Conservation (phyloP, 2,329 filamentous ascomycete species). For the Ophidiomyces ophidiicola region DNA sequence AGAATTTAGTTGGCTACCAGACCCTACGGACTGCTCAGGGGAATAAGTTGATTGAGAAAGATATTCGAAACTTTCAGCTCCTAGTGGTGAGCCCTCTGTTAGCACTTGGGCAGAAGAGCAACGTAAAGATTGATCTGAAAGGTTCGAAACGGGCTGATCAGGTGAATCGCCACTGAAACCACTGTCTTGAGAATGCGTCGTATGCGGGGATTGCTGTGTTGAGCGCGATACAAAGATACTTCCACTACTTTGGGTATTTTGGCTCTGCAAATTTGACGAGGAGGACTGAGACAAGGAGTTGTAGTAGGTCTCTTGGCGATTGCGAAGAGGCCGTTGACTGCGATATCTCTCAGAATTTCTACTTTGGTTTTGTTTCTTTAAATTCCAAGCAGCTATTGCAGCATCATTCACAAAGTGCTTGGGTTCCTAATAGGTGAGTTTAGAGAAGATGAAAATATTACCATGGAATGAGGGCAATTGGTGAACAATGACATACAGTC, state of each 20-base stretch:
- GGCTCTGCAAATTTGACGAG: constrained; percentile 4
- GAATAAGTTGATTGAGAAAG: neutral
- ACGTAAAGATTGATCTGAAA: constrained; percentile 7
- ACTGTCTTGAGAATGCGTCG: constrained; percentile 7
- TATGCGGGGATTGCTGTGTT: constrained; percentile 3
- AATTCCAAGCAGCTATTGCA: constrained; percentile 23
- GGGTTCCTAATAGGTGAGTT: constrained; percentile 21
- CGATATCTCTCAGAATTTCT: constrained; percentile 6
- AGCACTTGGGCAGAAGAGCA: constrained; percentile 5
- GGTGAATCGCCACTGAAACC: constrained; percentile 11
- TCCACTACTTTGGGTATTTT: constrained; percentile 5
- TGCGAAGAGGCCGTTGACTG: constrained; percentile 10
- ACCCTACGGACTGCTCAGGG: neutral
- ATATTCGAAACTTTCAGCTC: neutral
- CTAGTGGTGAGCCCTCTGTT: neutral
- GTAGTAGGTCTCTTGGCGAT: neutral
- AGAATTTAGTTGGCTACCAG: neutral
- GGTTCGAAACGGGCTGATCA: constrained; percentile 4
- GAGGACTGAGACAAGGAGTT: constrained; percentile 8
- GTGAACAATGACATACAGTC: neutral
- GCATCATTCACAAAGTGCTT: constrained; percentile 25
- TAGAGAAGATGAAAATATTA: neutral
- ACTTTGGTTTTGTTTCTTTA: constrained; percentile 17
- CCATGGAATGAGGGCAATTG: neutral
- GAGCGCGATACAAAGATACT: constrained; percentile 4